Evolutionary conservation across 139 green algal genomes (phyloP).

Genomic region (Mesotaenium endlicherianum): DNA sequence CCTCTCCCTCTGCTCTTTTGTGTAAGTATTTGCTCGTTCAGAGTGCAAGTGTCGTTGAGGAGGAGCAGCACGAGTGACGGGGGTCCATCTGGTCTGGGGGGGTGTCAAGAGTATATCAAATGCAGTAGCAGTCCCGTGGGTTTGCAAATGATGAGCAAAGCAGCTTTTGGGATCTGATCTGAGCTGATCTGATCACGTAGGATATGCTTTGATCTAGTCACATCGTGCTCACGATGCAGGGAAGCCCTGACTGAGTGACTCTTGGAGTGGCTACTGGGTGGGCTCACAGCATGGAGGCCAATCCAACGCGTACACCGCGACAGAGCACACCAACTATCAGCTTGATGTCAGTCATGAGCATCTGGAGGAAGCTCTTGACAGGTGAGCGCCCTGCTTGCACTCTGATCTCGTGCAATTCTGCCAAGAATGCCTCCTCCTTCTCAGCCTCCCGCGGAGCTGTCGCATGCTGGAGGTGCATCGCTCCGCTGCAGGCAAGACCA

Average conservation of each 20-base stretch:
- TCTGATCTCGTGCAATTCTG: not conserved
- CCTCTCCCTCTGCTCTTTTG: not conserved
- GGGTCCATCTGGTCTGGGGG: too few species aligned
- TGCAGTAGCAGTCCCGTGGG: too few species aligned
- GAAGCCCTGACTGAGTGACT: too few species aligned
- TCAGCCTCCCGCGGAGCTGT: too few species aligned
- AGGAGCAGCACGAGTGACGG: too few species aligned
- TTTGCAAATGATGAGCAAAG: too few species aligned
- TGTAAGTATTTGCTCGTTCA: not conserved
- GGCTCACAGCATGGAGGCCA: slow-evolving; percentile 67
- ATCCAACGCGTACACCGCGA: slow-evolving; percentile 85
- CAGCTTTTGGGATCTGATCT: not conserved
- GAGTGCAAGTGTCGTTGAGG: too few species aligned
- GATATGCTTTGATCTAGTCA: not conserved
- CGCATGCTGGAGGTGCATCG: too few species aligned
- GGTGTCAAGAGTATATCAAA: too few species aligned
- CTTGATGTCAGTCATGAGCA: slow-evolving; percentile 81
- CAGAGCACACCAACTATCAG: slow-evolving; percentile 86
- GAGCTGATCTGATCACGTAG: not conserved
- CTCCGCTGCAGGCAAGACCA: not conserved
- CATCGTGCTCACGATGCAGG: not conserved
- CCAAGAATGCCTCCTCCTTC: not conserved
- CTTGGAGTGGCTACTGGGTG: not conserved
- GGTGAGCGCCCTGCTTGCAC: not conserved
- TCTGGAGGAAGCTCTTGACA: slow-evolving; percentile 73